Percentiles rank a stretch among this genome's conserved stretches.
These are phyloP conservation scores for Agaricus blazei DNA, from an alignment of 768 basidiomycete species.

Conservation along the genomic window DNA sequence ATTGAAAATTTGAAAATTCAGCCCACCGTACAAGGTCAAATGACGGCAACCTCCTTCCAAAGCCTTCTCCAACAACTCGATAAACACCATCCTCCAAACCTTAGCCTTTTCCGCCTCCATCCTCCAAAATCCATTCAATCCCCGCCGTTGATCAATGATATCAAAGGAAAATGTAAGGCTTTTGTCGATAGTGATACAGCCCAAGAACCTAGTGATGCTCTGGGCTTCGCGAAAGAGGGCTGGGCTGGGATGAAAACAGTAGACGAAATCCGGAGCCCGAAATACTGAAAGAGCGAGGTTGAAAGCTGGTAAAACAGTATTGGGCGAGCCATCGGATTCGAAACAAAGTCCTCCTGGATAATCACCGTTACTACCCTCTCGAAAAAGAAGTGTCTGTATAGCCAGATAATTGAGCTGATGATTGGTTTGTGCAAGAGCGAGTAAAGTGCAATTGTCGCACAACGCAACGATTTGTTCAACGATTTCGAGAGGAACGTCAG, in stretches of 20 bases:
- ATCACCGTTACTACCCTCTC: not conserved
- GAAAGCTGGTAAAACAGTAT: not conserved
- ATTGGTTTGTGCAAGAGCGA: not conserved
- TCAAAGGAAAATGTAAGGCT: not conserved
- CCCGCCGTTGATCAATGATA: not conserved
- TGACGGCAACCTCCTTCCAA: not conserved
- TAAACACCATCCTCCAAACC: not conserved
- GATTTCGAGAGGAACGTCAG: constrained; percentile 2
- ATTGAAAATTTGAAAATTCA: not conserved
- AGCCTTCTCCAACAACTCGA: not conserved
- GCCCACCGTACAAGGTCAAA: not conserved
- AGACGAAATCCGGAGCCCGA: not conserved
- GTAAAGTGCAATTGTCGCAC: not conserved
- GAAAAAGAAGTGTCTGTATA: not conserved
- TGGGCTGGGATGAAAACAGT: not conserved
- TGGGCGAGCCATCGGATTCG: not conserved
- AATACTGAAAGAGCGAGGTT: not conserved
- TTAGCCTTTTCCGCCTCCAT: not conserved
- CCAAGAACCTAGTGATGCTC: not conserved
- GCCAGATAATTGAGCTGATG: not conserved
- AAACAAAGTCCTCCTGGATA: not conserved
- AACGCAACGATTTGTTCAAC: not conserved
- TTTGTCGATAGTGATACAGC: not conserved
- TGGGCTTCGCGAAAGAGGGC: not conserved
- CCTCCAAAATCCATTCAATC: not conserved